These are phyloP conservation scores for Fusarium hostae DNA, from an alignment of 2,329 filamentous ascomycete genomes.

Conservation along the genomic window DNA sequence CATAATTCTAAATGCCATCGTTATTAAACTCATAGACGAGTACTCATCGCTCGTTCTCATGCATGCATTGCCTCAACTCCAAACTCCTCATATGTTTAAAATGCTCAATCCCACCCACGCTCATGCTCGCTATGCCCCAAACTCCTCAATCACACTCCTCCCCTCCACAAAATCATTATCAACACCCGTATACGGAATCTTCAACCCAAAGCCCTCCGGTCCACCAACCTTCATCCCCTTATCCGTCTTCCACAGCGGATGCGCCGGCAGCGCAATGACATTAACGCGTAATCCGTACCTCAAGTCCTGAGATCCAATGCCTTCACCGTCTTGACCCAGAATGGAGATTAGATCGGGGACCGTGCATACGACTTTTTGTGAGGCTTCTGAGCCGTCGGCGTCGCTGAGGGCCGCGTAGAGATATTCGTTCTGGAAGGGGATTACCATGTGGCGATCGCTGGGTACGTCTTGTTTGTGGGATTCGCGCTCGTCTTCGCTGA, in stretches of 20 bases:
- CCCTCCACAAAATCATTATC: slow-evolving; percentile 56
- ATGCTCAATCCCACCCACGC: not conserved
- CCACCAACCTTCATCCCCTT: slow-evolving; percentile 50
- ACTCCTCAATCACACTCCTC: slow-evolving; percentile 64
- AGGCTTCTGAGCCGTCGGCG: slow-evolving; percentile 44
- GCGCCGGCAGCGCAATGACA: slow-evolving; percentile 61
- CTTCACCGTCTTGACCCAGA: slow-evolving; percentile 58
- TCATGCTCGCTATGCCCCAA: slow-evolving; percentile 30
- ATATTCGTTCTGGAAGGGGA: slow-evolving; percentile 57
- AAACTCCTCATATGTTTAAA: not conserved
- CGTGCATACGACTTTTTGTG: slow-evolving; percentile 49
- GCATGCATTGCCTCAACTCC: not conserved
- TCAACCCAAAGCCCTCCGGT: slow-evolving; percentile 49
- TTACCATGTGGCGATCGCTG: slow-evolving; percentile 49
- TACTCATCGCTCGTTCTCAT: not conserved
- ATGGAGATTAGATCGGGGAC: slow-evolving; percentile 53
- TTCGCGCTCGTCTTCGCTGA: slow-evolving; percentile 47
- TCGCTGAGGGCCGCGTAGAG: slow-evolving; percentile 52
- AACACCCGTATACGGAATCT: slow-evolving; percentile 46
- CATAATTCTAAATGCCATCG: not conserved
- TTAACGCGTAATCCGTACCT: slow-evolving; percentile 62
- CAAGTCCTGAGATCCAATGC: slow-evolving; percentile 61
- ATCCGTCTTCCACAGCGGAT: slow-evolving; percentile 60
- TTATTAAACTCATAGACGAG: not conserved
- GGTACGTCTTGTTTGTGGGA: slow-evolving; percentile 20